Base-by-base conservation (phyloP, 805 yeast species). In the Metschnikowia proteae region DNA sequence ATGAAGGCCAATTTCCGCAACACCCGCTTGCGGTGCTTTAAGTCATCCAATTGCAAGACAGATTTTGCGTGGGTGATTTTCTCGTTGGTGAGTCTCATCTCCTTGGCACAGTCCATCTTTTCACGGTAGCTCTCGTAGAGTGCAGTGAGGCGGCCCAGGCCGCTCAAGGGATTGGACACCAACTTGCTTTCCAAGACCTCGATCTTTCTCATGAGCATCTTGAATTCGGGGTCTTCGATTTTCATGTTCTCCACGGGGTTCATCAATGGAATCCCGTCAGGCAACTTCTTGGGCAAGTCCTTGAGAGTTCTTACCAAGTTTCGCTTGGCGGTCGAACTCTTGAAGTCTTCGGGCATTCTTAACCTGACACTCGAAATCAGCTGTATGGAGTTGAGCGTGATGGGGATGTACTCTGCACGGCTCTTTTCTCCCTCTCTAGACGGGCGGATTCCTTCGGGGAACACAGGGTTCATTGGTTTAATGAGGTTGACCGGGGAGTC, bases 171-270 rank as follows among this genome's bases (percentile, higher is more conserved):
- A 60, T 88, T 90, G 17, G 85, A 71, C 45, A 75, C 73, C 47
- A 90, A 64, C 64, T 87, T 88, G 4, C 86, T 68, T 61, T 90
- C 94, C 55, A 94, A 74, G 1, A 90, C 91, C 49, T 87, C 91
- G 52, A 88, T 82, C 63, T 94, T 92, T 57, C 83, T 80, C 49
- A 87, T 62, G 45, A 95, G 70, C 45, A 78, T 74, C 59, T 75
- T 72, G 73, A 95, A 94, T 17, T 87, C 88, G 4, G 78, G 79
- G 62, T 88, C 96, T 40, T 82, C 85, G 58, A 94, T 92, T 62
- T 90, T 88, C 99, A 94, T 94, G 63, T 86, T 88, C 52, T 82
- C 84, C 34, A 94, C 74, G 4, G 99, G 98, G 66, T 94, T 96
- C 66, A 94, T 76, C 39, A 82, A 63, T n/a, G 98, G 97, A 32